Percentiles rank a stretch among this genome's conserved stretches.
Conservation (phyloP, 768 basidiomycete species). For the Clitopilus hobsonii region DNA sequence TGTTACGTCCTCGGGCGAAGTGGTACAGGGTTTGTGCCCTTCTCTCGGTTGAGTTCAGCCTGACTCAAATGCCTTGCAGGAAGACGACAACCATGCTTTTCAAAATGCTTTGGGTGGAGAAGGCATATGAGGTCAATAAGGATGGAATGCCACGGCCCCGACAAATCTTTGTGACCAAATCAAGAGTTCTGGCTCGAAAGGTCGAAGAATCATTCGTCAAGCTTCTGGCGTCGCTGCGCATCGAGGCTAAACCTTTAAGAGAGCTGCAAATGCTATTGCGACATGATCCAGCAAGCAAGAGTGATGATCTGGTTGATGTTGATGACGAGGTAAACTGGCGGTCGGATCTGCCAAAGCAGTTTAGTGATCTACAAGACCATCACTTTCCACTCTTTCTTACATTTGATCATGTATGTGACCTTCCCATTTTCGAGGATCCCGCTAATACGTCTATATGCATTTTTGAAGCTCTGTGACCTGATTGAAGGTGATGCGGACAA, state of each 20-base stretch:
- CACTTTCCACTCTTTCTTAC: slow-evolving; percentile 73
- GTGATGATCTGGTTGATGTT: slow-evolving; percentile 25
- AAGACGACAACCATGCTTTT: slow-evolving; percentile 78
- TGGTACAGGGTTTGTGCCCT: slow-evolving; percentile 57
- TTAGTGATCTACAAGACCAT: slow-evolving; percentile 48
- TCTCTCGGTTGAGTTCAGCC: not conserved
- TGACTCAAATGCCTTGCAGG: slow-evolving; percentile 24
- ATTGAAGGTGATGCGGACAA: slow-evolving; percentile 33
- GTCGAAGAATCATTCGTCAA: slow-evolving; percentile 65
- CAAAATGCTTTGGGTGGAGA: slow-evolving; percentile 68
- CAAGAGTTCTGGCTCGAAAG: slow-evolving; percentile 57
- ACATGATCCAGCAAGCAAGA: slow-evolving; percentile 9
- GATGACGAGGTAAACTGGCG: slow-evolving; percentile 40
- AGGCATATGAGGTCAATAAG: slow-evolving; percentile 38
- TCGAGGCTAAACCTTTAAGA: slow-evolving; percentile 27
- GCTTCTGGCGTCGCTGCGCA: slow-evolving; percentile 37
- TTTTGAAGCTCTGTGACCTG: slow-evolving; percentile 38
- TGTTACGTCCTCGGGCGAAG: slow-evolving; percentile 69
- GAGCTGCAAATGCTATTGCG: slow-evolving; percentile 28
- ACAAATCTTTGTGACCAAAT: slow-evolving; percentile 73
- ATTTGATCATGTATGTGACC: slow-evolving; percentile 48
- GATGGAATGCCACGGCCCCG: slow-evolving; percentile 41
- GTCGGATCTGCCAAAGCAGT: slow-evolving; percentile 43
- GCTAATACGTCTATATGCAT: not conserved
- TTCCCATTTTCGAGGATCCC: not conserved